Evolutionary conservation across 768 basidiomycete genomes (phyloP).

Genomic region (Leccinum ochraceum): DNA sequence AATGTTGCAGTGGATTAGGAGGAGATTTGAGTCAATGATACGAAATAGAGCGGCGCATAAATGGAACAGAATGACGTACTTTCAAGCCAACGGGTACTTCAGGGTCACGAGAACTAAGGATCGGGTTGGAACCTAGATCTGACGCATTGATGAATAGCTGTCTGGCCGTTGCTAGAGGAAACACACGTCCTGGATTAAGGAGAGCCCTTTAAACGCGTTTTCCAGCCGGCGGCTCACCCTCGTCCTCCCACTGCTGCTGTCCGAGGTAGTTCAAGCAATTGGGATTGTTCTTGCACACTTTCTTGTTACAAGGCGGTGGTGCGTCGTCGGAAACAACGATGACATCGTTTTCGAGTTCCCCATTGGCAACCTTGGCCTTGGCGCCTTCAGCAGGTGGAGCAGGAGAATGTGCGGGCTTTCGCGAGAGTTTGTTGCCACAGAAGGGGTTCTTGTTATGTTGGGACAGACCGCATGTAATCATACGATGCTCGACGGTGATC

Average conservation of each 20-base stretch:
- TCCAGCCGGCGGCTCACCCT: conserved; percentile 44
- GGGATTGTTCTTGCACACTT: conserved; percentile 72
- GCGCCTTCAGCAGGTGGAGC: conserved; percentile 11
- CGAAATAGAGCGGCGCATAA: conserved; percentile 56
- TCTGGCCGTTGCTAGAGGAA: conserved; percentile 46
- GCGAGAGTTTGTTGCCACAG: conserved; percentile 59
- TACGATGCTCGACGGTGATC: conserved; percentile 68
- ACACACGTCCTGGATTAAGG: conserved; percentile 15
- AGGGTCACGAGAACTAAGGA: conserved; percentile 46
- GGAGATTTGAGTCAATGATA: conserved; percentile 32
- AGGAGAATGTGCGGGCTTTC: conserved; percentile 21
- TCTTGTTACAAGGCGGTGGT: conserved; percentile 53
- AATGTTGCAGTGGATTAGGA: conserved; percentile 23
- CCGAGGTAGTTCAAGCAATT: conserved; percentile 88
- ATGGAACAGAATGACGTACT: conserved; percentile 62
- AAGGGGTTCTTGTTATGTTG: conserved; percentile 47
- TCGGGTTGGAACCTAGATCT: conserved; percentile 58
- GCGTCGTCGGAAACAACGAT: conserved; percentile 76
- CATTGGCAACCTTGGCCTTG: conserved; percentile 26
- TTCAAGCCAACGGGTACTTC: conserved; percentile 75
- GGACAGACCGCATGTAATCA: conserved; percentile 69
- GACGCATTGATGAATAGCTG: conserved; percentile 52
- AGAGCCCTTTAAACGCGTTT: conserved; percentile 10
- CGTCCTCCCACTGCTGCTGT: conserved; percentile 77
- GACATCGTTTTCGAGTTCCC: conserved; percentile 59